phyloP scores from a whole-genome alignment of 2,329 filamentous ascomycete genomes.

The Hypomyces perniciosus region DNA sequence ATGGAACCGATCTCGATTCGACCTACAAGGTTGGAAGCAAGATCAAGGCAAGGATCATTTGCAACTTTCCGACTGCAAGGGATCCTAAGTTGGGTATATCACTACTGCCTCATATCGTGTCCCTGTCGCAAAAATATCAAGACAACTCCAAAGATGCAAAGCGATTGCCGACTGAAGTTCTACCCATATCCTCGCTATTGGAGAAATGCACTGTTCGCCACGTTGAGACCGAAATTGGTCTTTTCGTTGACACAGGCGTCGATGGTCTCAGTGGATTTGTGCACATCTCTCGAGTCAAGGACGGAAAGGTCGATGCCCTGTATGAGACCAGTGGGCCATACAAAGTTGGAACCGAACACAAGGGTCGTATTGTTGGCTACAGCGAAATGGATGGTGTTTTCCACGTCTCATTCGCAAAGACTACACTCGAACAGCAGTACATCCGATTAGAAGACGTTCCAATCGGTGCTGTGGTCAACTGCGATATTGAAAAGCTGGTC shows the following conservation, averaged over 20 bases:
- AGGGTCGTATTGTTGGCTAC: conserved; percentile 77
- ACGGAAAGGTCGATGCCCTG: conserved; percentile 80
- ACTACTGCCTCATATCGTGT: conserved; percentile 74
- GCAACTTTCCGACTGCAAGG: conserved; percentile 74
- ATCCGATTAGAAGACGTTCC: conserved; percentile 87
- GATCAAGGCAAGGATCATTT: conserved; percentile 79
- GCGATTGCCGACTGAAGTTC: conserved; percentile 47
- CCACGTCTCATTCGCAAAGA: conserved; percentile 76
- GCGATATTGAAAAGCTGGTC: conserved; percentile 77
- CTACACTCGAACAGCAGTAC: conserved; percentile 78
- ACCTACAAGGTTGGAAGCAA: conserved; percentile 81
- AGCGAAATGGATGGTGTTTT: conserved; percentile 82
- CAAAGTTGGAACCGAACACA: conserved; percentile 71
- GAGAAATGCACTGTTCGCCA: conserved; percentile 73
- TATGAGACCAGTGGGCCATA: conserved; percentile 71
- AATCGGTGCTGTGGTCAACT: conserved; percentile 73
- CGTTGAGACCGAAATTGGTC: conserved; percentile 72
- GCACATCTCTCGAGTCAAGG: conserved; percentile 87
- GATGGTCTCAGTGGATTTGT: conserved; percentile 74
- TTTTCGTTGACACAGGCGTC: conserved; percentile 67
- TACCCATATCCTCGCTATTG: conserved; percentile 69
- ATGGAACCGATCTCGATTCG: conserved; percentile 63
- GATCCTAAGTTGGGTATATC: conserved; percentile 83
- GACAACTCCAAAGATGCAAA: conserved; percentile 30
- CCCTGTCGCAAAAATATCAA: conserved; percentile 46